Evolutionary conservation across 208 protist species (phyloP), one percentile per base, ranked within the genome.

Genomic region (Leptomonas pyrrhocoris): DNA sequence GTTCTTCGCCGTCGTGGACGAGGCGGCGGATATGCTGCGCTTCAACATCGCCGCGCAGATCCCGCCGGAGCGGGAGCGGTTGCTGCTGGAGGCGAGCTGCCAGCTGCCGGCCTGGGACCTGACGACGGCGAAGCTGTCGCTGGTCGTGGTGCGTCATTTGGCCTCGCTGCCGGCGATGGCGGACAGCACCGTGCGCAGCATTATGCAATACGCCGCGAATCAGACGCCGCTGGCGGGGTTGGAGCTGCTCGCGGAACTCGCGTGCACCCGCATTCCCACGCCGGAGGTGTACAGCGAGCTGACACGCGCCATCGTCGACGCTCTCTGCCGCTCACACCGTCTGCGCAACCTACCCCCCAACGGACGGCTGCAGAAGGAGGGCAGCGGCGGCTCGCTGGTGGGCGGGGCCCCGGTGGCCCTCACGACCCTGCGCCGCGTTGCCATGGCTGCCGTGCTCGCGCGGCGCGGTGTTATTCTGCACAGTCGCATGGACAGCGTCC

Each of bases 271-370:
- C 59, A 86, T 96, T 42, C 48, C 92, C 15, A 82, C 85, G 56
- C 77, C 80, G 16, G 55, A 77, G 40, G 79, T 78, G 19, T 96
- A 88, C 71, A 86, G 79, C 64, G 84, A 94, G 15, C 70, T 96
- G 31, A 78, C 91, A 34, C 87, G 85, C 16, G 73, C 75, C 19
- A 82, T 94, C 12, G 68, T 87, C 7, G 65, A 92, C 51, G 43
- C 79, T 0, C 70, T 96, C 48, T 77, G 75, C 19, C 87, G 83
- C 21, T 92, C 74, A 60, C 90, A 93, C 70, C 83, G 80, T 13
- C 79, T 96, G 43, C 77, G 77, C 38, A 87, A 96, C 78, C 79
- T 96, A 64, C 92, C 92, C 12, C 81, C 83, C 9, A 96, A 96
- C 62, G 88, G 88, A 0, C 83, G 89, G 9, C 74, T 96, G 27